These are phyloP conservation scores for Ogataea glucozyma DNA, from an alignment of 805 yeast genomes.

Conservation along the genomic window DNA sequence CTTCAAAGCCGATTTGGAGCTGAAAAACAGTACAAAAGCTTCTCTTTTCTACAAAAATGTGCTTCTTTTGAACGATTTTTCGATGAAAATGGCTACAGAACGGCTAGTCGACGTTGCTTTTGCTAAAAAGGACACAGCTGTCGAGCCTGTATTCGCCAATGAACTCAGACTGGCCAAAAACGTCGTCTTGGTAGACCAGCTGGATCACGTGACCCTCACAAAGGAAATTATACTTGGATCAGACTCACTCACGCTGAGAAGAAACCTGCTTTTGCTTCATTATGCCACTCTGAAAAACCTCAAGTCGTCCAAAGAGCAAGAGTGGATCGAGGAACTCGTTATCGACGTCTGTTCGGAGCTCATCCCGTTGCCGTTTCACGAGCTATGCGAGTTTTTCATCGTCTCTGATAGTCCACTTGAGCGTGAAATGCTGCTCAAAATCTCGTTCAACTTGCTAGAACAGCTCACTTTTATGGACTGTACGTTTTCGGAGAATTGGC, in stretches of 20 bases:
- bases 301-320: not conserved
- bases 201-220: not conserved
- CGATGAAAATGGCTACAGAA: slow-evolving; percentile 12
- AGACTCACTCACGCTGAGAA: slow-evolving; percentile 21
- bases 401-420: not conserved
- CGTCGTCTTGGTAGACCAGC: slow-evolving; percentile 3
- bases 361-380: slow-evolving; percentile 4
- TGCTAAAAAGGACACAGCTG: slow-evolving; percentile 9
- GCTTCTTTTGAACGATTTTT: slow-evolving; percentile 9
- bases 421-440: slow-evolving; percentile 12
- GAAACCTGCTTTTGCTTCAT: slow-evolving; percentile 13
- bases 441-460: slow-evolving; percentile 12
- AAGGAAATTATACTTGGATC: slow-evolving; percentile 10
- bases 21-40: not conserved
- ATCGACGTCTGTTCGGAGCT: slow-evolving; percentile 12
- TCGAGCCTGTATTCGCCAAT: slow-evolving; percentile 21
- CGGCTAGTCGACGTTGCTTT: slow-evolving; percentile 19
- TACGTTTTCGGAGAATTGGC: slow-evolving; percentile 7
- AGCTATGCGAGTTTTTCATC: slow-evolving; percentile 18
- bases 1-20: slow-evolving; percentile 12
- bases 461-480: slow-evolving; percentile 15
- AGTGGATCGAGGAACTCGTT: slow-evolving; percentile 9
- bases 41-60: slow-evolving; percentile 12
- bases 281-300: slow-evolving; percentile 7
- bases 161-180: slow-evolving; percentile 16